These are phyloP conservation scores for Boletus sensibilis DNA, from an alignment of 768 basidiomycete species.

Conservation along the genomic window DNA sequence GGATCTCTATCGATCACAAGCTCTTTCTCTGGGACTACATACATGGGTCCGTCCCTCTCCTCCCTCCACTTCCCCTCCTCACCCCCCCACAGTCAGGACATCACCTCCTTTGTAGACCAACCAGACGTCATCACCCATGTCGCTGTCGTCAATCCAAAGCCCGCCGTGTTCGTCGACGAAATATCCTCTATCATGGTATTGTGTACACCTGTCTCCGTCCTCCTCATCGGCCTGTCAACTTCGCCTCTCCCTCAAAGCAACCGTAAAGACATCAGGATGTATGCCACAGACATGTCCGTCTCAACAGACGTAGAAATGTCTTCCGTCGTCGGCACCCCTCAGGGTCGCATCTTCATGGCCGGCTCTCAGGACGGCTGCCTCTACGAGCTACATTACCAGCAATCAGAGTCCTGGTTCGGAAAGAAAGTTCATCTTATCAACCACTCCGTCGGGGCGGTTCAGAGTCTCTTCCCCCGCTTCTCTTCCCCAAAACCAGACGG, in stretches of 20 bases:
- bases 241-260: slow-evolving; percentile 42
- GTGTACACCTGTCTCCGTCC: slow-evolving; percentile 79
- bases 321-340: slow-evolving; percentile 71
- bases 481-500: slow-evolving; percentile 63
- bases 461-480: slow-evolving; percentile 78
- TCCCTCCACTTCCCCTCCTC: slow-evolving; percentile 2
- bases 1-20: slow-evolving; percentile 93
- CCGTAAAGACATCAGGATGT: slow-evolving; percentile 80
- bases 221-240: slow-evolving; percentile 77
- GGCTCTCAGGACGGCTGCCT: slow-evolving; percentile 83
- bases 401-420: slow-evolving; percentile 89
- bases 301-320: slow-evolving; percentile 83
- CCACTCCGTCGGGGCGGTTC: slow-evolving; percentile 76
- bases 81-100: slow-evolving; percentile 62
- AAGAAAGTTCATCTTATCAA: slow-evolving; percentile 84
- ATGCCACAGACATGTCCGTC: slow-evolving; percentile 82
- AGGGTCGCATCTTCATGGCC: slow-evolving; percentile 90
- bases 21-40: slow-evolving; percentile 96
- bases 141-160: slow-evolving; percentile 82
- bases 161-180: slow-evolving; percentile 87
- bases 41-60: slow-evolving; percentile 65
- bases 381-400: slow-evolving; percentile 91
- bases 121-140: slow-evolving; percentile 88
- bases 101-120: slow-evolving; percentile 90
- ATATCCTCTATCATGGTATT: slow-evolving; percentile 87